Evolutionary conservation across 108 stramenopile genomes (phyloP).

Genomic region (Skeletonema grethae): DNA sequence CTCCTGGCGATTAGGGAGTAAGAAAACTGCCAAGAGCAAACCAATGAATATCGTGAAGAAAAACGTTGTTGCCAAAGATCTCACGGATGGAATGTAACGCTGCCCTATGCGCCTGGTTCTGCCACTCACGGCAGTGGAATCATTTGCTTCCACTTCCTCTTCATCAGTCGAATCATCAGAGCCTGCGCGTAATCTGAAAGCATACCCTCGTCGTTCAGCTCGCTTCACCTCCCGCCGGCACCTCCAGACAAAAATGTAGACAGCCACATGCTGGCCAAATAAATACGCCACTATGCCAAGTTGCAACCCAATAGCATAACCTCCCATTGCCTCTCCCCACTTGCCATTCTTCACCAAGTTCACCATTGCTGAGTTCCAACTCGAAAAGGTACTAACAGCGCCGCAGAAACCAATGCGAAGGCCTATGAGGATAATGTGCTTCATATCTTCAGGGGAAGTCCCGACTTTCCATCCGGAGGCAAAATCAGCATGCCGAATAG

Average conservation of each 20-base stretch:
- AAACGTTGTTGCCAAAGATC: constrained; percentile 69
- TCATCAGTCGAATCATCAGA: constrained; percentile 34
- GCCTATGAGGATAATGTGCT: constrained; percentile 78
- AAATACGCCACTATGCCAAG: constrained; percentile 77
- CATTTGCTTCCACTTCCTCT: constrained; percentile 18
- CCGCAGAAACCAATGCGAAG: constrained; percentile 84
- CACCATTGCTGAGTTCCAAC: constrained; percentile 82
- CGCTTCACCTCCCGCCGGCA: constrained; percentile 61
- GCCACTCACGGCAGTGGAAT: constrained; percentile 1
- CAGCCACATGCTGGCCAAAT: constrained; percentile 80
- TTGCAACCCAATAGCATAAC: constrained; percentile 72
- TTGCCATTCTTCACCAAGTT: constrained; percentile 58
- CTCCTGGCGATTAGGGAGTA: constrained; percentile 66
- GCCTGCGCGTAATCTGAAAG: constrained; percentile 60
- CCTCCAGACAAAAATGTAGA: constrained; percentile 83
- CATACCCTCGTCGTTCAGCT: constrained; percentile 75
- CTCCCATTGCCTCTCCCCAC: constrained; percentile 71
- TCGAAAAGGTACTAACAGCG: constrained; percentile 71
- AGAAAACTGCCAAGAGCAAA: constrained; percentile 53
- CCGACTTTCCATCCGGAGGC: constrained; percentile 85
- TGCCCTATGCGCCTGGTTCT: neutral
- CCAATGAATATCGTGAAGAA: constrained; percentile 64
- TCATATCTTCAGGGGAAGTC: constrained; percentile 78
- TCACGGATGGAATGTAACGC: constrained; percentile 59
- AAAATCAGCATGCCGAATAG: constrained; percentile 56